Evolutionary conservation across 768 basidiomycete genomes (phyloP).

Genomic region (Harrya chromipes): DNA sequence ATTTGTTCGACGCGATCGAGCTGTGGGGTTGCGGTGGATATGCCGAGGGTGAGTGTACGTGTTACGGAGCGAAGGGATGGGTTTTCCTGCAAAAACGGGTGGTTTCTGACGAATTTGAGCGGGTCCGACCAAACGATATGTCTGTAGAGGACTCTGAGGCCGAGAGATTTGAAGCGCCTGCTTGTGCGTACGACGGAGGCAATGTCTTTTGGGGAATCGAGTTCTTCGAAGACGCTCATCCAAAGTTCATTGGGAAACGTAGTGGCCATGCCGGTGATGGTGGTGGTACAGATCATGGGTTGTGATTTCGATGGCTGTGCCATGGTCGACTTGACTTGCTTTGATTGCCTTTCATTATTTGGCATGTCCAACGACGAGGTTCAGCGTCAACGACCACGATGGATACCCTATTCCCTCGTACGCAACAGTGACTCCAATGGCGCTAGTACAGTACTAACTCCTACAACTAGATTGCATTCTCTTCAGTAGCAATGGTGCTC

Average conservation of each 20-base stretch:
- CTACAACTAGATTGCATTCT: too few relatives aligned
- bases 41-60: slow-evolving; percentile 25
- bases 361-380: too few relatives aligned
- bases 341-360: too few relatives aligned
- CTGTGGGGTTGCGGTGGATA: slow-evolving; percentile 20
- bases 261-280: slow-evolving; percentile 9
- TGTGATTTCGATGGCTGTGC: background rate
- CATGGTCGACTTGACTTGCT: too few relatives aligned
- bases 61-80: slow-evolving; percentile 8
- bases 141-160: slow-evolving; percentile 31
- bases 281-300: background rate
- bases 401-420: too few relatives aligned
- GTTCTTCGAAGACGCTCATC: slow-evolving; percentile 36
- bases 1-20: slow-evolving; percentile 29
- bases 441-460: too few relatives aligned
- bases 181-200: slow-evolving; percentile 30
- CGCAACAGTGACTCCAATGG: too few relatives aligned
- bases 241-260: slow-evolving; percentile 38
- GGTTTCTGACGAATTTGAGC: slow-evolving; percentile 23
- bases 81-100: slow-evolving; percentile 14
- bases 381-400: too few relatives aligned
- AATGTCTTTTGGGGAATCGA: slow-evolving; percentile 31
- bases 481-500: too few relatives aligned
- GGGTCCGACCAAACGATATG: slow-evolving; percentile 35
- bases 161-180: slow-evolving; percentile 31